phyloP scores from a whole-genome alignment of 768 basidiomycete genomes.

The Multifurca ochricompacta region DNA sequence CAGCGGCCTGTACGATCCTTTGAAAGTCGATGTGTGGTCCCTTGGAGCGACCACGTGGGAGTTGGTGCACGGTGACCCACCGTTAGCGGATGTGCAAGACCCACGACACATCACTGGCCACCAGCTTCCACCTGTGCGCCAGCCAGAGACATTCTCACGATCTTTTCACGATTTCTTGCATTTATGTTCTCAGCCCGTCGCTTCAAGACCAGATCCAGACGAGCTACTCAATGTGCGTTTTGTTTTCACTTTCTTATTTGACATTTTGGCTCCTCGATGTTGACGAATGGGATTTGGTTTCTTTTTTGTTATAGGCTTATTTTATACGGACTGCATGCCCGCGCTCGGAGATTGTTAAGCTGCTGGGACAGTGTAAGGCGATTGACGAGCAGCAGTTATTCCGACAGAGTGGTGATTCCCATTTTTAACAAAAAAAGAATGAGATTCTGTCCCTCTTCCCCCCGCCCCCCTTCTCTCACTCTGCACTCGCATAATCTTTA shows the following conservation, averaged over 20 bases:
- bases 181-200: slow-evolving; percentile 19
- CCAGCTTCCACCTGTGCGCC: slow-evolving; percentile 17
- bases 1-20: slow-evolving; percentile 20
- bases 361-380: slow-evolving; percentile 20
- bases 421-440: background rate
- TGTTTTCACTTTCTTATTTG: no score
- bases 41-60: slow-evolving; percentile 22
- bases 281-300: background rate
- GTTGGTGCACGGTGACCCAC: slow-evolving; percentile 16
- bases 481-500: background rate
- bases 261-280: background rate
- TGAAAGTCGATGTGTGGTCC: slow-evolving; percentile 22
- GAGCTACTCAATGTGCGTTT: slow-evolving; percentile 20
- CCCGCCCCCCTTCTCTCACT: background rate
- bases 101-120: slow-evolving; percentile 2
- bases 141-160: slow-evolving; percentile 17
- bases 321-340: slow-evolving; percentile 21
- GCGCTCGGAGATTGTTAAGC: slow-evolving; percentile 19
- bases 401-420: slow-evolving; percentile 11
- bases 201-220: slow-evolving; percentile 19
- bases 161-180: slow-evolving; percentile 22
- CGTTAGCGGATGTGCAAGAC: slow-evolving; percentile 19
- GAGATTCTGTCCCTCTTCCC: background rate
- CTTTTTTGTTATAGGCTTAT: background rate
- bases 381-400: slow-evolving; percentile 20